These are phyloP conservation scores for Xerocomus minutiporus DNA, from an alignment of 1,284 basidiomycete species.

Conservation along the genomic window DNA sequence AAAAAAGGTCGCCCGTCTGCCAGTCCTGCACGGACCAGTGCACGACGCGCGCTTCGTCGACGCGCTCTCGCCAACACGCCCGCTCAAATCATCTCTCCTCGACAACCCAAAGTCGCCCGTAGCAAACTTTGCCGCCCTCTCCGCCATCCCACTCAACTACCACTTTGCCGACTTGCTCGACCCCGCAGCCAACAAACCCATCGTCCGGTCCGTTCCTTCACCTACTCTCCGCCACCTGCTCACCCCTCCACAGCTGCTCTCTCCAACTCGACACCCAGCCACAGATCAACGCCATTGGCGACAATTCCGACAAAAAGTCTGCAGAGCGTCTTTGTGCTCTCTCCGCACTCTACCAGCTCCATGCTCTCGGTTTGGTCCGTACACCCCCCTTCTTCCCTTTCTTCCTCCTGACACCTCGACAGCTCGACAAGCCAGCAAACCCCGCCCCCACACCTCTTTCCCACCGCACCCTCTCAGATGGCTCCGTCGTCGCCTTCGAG, in stretches of 20 bases:
- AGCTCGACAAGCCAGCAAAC: constrained; percentile 32
- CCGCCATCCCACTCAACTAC: constrained; percentile 17
- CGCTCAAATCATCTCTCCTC: constrained; percentile 32
- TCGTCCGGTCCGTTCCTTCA: constrained; percentile 23
- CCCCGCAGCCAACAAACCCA: constrained; percentile 7
- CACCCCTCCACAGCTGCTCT: constrained; percentile 39
- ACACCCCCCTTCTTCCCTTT: neutral
- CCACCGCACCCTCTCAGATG: constrained; percentile 56
- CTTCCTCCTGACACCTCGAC: neutral
- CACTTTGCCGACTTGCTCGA: constrained; percentile 16
- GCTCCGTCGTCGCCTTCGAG: constrained; percentile 64
- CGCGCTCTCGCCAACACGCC: constrained; percentile 5
- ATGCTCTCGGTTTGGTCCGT: constrained; percentile 54
- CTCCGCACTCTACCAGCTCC: constrained; percentile 67
- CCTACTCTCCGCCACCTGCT: neutral
- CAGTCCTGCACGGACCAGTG: constrained; percentile 18
- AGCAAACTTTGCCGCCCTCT: constrained; percentile 32
- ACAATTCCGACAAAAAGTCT: constrained; percentile 61
- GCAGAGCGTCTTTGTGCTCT: constrained; percentile 76
- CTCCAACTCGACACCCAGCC: constrained; percentile 43
- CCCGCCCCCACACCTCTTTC: constrained; percentile 11
- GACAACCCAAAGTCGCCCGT: constrained; percentile 47
- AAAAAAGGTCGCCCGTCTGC: constrained; percentile 1
- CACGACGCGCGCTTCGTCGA: constrained; percentile 27
- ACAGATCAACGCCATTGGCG: constrained; percentile 54